These are phyloP conservation scores for Neophaeococcomyces mojaviensis DNA, from an alignment of 2,329 filamentous ascomycete genomes.

Conservation along the genomic window DNA sequence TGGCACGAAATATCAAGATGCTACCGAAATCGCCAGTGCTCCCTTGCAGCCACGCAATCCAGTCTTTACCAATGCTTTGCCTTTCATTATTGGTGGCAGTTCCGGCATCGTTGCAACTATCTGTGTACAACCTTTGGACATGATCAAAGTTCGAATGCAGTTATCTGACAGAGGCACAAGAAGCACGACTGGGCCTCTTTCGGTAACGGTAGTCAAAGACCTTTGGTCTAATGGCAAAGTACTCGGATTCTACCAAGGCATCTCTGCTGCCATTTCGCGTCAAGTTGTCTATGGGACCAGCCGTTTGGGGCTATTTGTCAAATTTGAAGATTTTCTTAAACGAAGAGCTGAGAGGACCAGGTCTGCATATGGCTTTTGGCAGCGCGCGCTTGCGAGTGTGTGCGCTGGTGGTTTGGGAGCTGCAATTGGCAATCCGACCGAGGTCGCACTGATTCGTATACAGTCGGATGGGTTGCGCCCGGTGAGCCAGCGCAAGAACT, in stretches of 20 bases:
- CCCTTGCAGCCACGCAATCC: no score
- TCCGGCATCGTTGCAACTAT: constrained; percentile 88
- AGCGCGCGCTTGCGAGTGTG: constrained; percentile 78
- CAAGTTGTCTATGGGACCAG: constrained; percentile 97
- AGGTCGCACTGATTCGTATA: constrained; percentile 94
- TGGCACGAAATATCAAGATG: no score
- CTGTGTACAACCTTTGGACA: constrained; percentile 90
- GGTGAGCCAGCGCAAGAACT: constrained; percentile 74
- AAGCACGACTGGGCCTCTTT: constrained; percentile 67
- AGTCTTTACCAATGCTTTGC: no score
- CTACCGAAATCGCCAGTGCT: no score
- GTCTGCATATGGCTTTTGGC: constrained; percentile 67
- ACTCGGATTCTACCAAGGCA: constrained; percentile 82
- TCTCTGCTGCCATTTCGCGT: constrained; percentile 80
- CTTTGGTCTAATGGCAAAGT: constrained; percentile 78
- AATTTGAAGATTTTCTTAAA: constrained; percentile 71
- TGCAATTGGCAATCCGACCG: constrained; percentile 89
- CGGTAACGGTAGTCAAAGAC: constrained; percentile 70
- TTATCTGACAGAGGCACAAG: constrained; percentile 48
- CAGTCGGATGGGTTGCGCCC: constrained; percentile 91
- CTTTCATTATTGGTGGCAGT: constrained; percentile 84
- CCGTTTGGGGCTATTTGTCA: constrained; percentile 90
- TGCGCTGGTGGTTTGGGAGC: constrained; percentile 80
- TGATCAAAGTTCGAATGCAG: constrained; percentile 96
- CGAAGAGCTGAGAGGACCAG: constrained; percentile 62